These are phyloP conservation scores for Neurospora sp. DNA, from an alignment of 2,329 filamentous ascomycete species.

Conservation along the genomic window DNA sequence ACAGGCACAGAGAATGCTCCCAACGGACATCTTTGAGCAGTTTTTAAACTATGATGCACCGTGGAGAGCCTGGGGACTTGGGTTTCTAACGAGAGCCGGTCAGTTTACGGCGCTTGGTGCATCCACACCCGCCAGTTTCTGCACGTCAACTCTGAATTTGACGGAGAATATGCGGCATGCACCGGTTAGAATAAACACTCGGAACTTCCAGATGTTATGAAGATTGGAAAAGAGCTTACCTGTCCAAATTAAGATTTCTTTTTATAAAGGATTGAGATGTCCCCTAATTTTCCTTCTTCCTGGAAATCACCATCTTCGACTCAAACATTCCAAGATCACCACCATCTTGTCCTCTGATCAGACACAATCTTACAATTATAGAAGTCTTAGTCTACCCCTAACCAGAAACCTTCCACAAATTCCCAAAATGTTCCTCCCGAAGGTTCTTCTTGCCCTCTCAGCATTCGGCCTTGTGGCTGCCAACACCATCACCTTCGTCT, in stretches of 20 bases:
- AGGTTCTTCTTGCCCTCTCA: neutral
- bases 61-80: neutral
- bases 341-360: neutral
- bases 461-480: constrained; percentile 22
- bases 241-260: neutral
- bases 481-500: constrained; percentile 48
- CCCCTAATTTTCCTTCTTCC: neutral
- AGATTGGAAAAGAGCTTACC: neutral
- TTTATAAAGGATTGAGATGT: neutral
- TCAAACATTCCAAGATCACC: neutral
- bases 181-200: neutral
- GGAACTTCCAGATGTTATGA: neutral
- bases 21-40: neutral
- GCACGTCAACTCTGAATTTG: neutral
- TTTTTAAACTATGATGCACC: neutral
- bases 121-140: neutral
- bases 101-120: neutral
- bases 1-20: neutral
- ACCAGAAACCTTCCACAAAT: neutral
- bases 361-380: neutral
- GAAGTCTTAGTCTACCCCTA: no score
- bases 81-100: neutral
- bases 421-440: neutral
- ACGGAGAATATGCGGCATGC: neutral
- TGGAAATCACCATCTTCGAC: neutral